These are phyloP conservation scores for Pugionium cornutum DNA, from an alignment of 345 rosid species.

Conservation along the genomic window DNA sequence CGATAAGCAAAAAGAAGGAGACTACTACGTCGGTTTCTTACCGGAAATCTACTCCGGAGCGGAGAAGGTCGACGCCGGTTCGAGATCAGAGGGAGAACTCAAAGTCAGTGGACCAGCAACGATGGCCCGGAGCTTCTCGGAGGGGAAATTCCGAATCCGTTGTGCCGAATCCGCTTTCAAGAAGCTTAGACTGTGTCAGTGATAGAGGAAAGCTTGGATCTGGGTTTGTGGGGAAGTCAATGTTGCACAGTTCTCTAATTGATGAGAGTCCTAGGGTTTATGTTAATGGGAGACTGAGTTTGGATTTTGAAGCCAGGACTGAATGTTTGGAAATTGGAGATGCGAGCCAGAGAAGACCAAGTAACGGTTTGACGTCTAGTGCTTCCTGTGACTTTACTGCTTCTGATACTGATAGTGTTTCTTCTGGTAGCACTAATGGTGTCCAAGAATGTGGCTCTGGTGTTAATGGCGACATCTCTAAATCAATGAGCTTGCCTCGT, in stretches of 20 bases:
- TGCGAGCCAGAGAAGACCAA: slow-evolving; percentile 42
- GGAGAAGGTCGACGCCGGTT: slow-evolving; percentile 51
- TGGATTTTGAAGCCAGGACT: slow-evolving; percentile 50
- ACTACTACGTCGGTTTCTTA: slow-evolving; percentile 50
- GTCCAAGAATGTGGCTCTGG: slow-evolving; percentile 54
- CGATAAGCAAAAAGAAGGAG: slow-evolving; percentile 73
- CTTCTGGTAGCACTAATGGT: slow-evolving; percentile 71
- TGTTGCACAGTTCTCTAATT: slow-evolving; percentile 62
- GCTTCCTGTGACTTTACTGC: slow-evolving; percentile 60
- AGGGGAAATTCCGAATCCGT: slow-evolving; percentile 39
- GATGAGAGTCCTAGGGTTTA: slow-evolving; percentile 53
- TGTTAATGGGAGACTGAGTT: slow-evolving; percentile 52
- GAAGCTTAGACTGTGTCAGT: slow-evolving; percentile 69
- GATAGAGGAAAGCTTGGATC: slow-evolving; percentile 72
- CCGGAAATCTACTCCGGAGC: slow-evolving; percentile 79
- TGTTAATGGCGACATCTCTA: slow-evolving; percentile 48
- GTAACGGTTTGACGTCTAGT: slow-evolving; percentile 49
- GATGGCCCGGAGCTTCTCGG: slow-evolving; percentile 69
- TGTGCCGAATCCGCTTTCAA: slow-evolving; percentile 53
- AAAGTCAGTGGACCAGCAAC: slow-evolving; percentile 56
- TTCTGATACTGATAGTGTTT: slow-evolving; percentile 86
- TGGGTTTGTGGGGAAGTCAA: too few species aligned
- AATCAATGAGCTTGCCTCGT: slow-evolving; percentile 58
- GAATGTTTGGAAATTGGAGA: slow-evolving; percentile 38
- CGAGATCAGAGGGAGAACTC: slow-evolving; percentile 67